phyloP scores from a whole-genome alignment of 2,329 filamentous ascomycete species.

The Hypoxylon sp. region DNA sequence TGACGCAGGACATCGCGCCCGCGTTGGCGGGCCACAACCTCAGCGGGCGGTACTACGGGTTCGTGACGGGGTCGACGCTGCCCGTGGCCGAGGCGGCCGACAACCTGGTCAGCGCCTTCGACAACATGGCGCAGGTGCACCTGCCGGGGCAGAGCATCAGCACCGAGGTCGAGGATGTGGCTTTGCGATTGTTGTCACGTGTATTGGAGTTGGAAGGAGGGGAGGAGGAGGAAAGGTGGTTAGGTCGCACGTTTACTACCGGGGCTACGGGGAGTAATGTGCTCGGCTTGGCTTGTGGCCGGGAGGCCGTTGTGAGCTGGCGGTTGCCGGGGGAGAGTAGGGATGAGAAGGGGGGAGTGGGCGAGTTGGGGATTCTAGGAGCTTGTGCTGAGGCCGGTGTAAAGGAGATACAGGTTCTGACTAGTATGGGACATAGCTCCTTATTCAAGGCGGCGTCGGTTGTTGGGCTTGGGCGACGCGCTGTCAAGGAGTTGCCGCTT shows the following conservation, averaged over 20 bases:
- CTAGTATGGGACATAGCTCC: slow-evolving; percentile 84
- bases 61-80: slow-evolving; percentile 83
- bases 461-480: slow-evolving; percentile 76
- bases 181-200: slow-evolving; percentile 73
- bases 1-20: slow-evolving; percentile 57
- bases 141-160: slow-evolving; percentile 77
- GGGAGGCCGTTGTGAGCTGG: slow-evolving; percentile 68
- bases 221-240: slow-evolving; percentile 66
- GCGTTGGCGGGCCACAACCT: slow-evolving; percentile 73
- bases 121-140: slow-evolving; percentile 88
- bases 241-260: slow-evolving; percentile 62
- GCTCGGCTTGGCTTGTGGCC: slow-evolving; percentile 72
- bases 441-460: slow-evolving; percentile 84
- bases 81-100: slow-evolving; percentile 84
- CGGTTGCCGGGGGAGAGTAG: slow-evolving; percentile 44
- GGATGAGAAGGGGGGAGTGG: slow-evolving; percentile 60
- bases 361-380: slow-evolving; percentile 72
- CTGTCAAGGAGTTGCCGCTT: slow-evolving; percentile 68
- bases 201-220: slow-evolving; percentile 69
- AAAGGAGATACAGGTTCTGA: slow-evolving; percentile 76
- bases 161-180: slow-evolving; percentile 78
- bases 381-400: slow-evolving; percentile 73
- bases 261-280: slow-evolving; percentile 81
- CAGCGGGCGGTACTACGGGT: slow-evolving; percentile 81
- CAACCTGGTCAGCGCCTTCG: slow-evolving; percentile 79